These are phyloP conservation scores for Corylus heterophylla DNA, from an alignment of 306 rosid species.

Conservation along the genomic window DNA sequence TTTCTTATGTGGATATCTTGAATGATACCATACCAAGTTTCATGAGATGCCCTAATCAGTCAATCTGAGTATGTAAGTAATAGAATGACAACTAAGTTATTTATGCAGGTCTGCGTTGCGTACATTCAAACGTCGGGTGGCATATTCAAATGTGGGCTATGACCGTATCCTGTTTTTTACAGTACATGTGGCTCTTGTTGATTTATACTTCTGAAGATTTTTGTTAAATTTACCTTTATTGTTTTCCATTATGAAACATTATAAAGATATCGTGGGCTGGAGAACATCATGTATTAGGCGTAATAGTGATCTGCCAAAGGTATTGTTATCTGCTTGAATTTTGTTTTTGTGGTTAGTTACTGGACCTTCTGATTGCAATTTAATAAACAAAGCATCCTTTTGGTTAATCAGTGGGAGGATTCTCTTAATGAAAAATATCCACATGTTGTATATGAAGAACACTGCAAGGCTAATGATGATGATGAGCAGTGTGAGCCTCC, in stretches of 20 bases:
- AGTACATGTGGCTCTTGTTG: constrained; percentile 7
- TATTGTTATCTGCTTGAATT: constrained; percentile 32
- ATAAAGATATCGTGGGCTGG: constrained; percentile 94
- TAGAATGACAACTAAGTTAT: constrained; percentile 13
- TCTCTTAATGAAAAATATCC: constrained; percentile 79
- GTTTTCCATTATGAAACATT: constrained; percentile 43
- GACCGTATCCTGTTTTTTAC: constrained; percentile 73
- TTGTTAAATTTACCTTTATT: constrained; percentile 16
- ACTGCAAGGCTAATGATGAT: constrained; percentile 81
- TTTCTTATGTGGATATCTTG: not conserved
- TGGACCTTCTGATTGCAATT: constrained; percentile 14
- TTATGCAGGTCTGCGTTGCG: constrained; percentile 86
- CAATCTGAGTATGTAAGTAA: not conserved
- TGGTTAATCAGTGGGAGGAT: constrained; percentile 73
- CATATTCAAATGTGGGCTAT: constrained; percentile 81
- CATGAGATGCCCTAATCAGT: constrained; percentile 11
- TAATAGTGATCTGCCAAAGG: constrained; percentile 82
- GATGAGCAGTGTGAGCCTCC: constrained; percentile 57
- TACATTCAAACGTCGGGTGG: constrained; percentile 68
- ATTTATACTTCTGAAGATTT: constrained; percentile 1
- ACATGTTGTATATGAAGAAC: constrained; percentile 91
- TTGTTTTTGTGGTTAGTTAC: constrained; percentile 16
- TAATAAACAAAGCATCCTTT: constrained; percentile 21
- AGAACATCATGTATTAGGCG: constrained; percentile 92
- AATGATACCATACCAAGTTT: constrained; percentile 7